Evolutionary conservation across 2,329 filamentous ascomycete species (phyloP), one percentile per base, ranked within the genome.

Genomic region (Hymenoscyphus albidus): DNA sequence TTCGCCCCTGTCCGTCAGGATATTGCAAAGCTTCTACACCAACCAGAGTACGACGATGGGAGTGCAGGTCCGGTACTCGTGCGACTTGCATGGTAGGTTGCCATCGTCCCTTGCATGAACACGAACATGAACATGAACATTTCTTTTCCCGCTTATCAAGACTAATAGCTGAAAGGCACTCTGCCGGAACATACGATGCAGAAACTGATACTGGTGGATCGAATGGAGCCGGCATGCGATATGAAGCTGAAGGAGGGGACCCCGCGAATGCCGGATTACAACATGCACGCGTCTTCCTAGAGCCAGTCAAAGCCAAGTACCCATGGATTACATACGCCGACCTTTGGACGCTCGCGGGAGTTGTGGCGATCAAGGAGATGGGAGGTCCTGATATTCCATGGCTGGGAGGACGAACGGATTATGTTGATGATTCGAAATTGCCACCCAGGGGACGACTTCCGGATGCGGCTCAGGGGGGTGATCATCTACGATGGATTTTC

Each of bases 321-420:
- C 79, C 83, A 2, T 88, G 85, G 85, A 85, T 88, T 72, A 87
- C 85, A 32, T 88, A 88, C 75, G 79, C 85, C 2, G 86, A 89
- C 71, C 79, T 89, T 5, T 88, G 86, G 86, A 88, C 86, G 4
- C 77, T 89, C 39, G 85, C 85, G 0, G 85, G 83, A 56, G 80
- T 82, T 1, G 82, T 85, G 0, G 85, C 86, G 2, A 80, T 88
- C 72, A 74, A 81, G 68, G 83, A 83, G 65, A 83, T 88, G 82
- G 85, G 83, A 51, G 86, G 86, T 0, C 86, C 86, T 0, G 74
- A 78, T 1, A 79, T 88, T 31, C 69, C 77, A 5, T 89, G 85
- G 85, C 72, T 77, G 48, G 80, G 83, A 2, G 86, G 86, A 3
- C 80, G 86, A 27, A 87, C 85, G 9, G 86, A 88, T 72, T 83